A percentile compares a stretch with the other conserved stretches of the same genome.
Conservation (phyloP, 225 moss, liverwort and hornwort species). For the Marchantia paleacea region DNA sequence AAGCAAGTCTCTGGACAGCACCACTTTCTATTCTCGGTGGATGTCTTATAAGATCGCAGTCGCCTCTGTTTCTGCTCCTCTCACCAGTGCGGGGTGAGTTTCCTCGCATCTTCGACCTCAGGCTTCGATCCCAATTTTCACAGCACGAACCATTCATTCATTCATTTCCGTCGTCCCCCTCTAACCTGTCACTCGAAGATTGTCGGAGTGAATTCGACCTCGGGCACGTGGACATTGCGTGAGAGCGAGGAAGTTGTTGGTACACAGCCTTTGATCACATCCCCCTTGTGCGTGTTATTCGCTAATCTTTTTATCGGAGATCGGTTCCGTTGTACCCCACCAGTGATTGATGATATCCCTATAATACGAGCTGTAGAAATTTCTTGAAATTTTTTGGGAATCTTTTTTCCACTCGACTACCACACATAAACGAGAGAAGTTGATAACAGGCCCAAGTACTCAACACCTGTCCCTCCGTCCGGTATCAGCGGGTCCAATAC, state of each 20-base stretch:
- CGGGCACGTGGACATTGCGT: background rate
- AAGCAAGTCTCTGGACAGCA: background rate
- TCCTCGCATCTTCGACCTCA: background rate
- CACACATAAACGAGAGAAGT: background rate
- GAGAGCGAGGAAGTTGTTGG: background rate
- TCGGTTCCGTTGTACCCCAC: background rate
- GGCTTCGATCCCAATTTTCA: background rate
- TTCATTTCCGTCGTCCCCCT: too few relatives aligned
- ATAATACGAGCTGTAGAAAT: background rate
- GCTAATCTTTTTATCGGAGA: background rate
- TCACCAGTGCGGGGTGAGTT: constrained; percentile 16
- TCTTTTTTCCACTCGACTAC: background rate
- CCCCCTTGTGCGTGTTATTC: background rate
- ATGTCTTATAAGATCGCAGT: constrained; percentile 23
- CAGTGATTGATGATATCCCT: background rate
- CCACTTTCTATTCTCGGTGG: constrained; percentile 1
- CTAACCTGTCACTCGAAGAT: background rate
- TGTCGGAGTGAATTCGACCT: background rate
- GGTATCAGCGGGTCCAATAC: background rate
- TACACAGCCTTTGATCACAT: background rate
- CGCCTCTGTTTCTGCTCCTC: constrained; percentile 23
- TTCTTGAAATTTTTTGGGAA: background rate
- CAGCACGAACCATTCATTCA: background rate
- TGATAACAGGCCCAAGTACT: background rate
- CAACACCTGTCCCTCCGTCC: background rate